phyloP scores from a whole-genome alignment of 371 early-diverging fungal species.

The Lichtheimia hyalospora region DNA sequence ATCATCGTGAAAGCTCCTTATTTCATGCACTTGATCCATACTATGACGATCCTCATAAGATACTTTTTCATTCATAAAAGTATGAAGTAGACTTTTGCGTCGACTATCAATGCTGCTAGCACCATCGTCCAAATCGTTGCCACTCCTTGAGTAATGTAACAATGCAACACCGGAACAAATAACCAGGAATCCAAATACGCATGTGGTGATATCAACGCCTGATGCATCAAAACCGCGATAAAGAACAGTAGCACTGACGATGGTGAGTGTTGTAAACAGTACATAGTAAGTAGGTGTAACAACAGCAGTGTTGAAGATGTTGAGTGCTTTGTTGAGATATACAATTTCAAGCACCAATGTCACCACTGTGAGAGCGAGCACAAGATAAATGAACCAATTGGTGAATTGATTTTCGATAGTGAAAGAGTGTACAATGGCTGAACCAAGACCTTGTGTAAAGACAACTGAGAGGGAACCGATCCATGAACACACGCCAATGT shows the following conservation, averaged over 20 bases:
- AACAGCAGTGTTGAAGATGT: slow-evolving; percentile 88
- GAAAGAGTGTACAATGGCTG: slow-evolving; percentile 87
- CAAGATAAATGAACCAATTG: slow-evolving; percentile 85
- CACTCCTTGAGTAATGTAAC: slow-evolving; percentile 32
- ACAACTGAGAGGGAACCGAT: slow-evolving; percentile 94
- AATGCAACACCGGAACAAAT: slow-evolving; percentile 66
- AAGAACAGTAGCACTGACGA: slow-evolving; percentile 84
- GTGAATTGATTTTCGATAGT: slow-evolving; percentile 85
- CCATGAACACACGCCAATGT: slow-evolving; percentile 85
- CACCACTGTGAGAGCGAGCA: slow-evolving; percentile 69
- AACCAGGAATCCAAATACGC: slow-evolving; percentile 88
- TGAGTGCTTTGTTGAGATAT: slow-evolving; percentile 96
- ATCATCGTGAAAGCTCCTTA: neutral
- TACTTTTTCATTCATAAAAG: slow-evolving; percentile 19
- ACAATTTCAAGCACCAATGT: slow-evolving; percentile 89
- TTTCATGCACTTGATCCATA: neutral
- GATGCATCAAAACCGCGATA: slow-evolving; percentile 87
- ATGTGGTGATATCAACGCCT: slow-evolving; percentile 75
- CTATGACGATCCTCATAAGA: slow-evolving; percentile 14
- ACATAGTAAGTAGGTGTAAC: slow-evolving; percentile 95
- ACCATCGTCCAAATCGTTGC: slow-evolving; percentile 16
- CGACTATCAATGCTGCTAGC: slow-evolving; percentile 25
- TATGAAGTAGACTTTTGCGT: slow-evolving; percentile 21
- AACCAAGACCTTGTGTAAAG: slow-evolving; percentile 89
- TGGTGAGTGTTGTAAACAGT: slow-evolving; percentile 91